phyloP scores from a whole-genome alignment of 202 grass and related monocot genomes.

The Carex arenaria region DNA sequence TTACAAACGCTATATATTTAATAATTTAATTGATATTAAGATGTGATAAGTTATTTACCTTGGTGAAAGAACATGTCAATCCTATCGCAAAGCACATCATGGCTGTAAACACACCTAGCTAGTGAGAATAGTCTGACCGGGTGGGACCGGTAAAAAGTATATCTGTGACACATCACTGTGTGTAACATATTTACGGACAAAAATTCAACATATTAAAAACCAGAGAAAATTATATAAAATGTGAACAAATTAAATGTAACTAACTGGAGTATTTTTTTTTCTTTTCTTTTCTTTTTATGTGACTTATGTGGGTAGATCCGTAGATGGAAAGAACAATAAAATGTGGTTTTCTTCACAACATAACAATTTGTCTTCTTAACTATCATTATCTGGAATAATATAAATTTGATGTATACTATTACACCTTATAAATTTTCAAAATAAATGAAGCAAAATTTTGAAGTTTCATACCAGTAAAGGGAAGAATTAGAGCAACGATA shows the following conservation, averaged over 20 bases:
- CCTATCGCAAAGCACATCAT: slow-evolving; percentile 87
- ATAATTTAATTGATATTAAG: not conserved
- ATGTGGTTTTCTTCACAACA: not conserved
- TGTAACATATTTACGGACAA: not conserved
- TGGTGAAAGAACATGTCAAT: slow-evolving; percentile 68
- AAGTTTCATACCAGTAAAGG: slow-evolving; percentile 42
- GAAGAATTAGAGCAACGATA: slow-evolving; percentile 64
- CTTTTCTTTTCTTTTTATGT: not conserved
- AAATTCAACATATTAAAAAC: slow-evolving; percentile 1
- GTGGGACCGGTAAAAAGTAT: slow-evolving; percentile 64
- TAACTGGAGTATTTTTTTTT: not conserved
- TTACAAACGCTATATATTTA: not conserved
- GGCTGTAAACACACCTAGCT: slow-evolving; percentile 53
- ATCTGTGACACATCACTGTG: slow-evolving; percentile 65
- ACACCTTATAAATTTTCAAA: not conserved
- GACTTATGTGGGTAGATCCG: not conserved
- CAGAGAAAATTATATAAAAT: not conserved
- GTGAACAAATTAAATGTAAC: not conserved
- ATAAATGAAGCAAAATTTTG: not conserved
- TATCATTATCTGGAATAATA: not conserved
- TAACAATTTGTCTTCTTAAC: not conserved
- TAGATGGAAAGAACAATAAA: not conserved
- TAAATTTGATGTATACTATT: not conserved
- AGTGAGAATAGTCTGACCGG: slow-evolving; percentile 74
- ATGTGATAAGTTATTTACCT: slow-evolving; percentile 24